A percentile compares a stretch with the other conserved stretches of the same genome.
These are phyloP conservation scores for Apiospora koreana DNA, from an alignment of 2,329 filamentous ascomycete genomes.

Conservation along the genomic window DNA sequence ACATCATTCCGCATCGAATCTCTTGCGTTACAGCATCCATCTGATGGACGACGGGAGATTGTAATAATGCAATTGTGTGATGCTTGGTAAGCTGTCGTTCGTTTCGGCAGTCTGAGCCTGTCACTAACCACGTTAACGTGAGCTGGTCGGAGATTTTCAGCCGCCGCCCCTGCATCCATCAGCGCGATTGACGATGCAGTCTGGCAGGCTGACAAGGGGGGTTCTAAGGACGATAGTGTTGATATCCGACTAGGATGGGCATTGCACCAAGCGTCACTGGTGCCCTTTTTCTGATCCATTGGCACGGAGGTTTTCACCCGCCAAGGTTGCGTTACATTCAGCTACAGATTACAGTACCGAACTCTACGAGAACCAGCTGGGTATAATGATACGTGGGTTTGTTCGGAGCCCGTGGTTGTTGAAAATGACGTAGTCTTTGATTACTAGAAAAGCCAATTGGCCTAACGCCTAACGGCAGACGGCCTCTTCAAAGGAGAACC, in stretches of 20 bases:
- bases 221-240: neutral
- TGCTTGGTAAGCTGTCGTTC: neutral
- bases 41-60: neutral
- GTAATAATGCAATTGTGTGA: neutral
- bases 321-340: conserved; percentile 9
- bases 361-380: neutral
- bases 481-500: neutral
- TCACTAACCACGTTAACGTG: too few relatives aligned
- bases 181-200: conserved; percentile 4
- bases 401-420: neutral
- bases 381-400: neutral
- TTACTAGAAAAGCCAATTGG: neutral
- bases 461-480: neutral
- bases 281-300: neutral
- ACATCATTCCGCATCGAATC: neutral
- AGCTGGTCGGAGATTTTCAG: conserved; percentile 7
- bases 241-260: neutral
- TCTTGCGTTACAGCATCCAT: neutral
- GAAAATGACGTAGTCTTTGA: neutral
- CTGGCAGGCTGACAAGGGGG: neutral
- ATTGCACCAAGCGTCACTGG: neutral
- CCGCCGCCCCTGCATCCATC: conserved; percentile 1
- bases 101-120: neutral
- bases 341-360: conserved; percentile 3
- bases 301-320: conserved; percentile 4